Conservation (phyloP, 305 asterid species). For the Vinca major region DNA sequence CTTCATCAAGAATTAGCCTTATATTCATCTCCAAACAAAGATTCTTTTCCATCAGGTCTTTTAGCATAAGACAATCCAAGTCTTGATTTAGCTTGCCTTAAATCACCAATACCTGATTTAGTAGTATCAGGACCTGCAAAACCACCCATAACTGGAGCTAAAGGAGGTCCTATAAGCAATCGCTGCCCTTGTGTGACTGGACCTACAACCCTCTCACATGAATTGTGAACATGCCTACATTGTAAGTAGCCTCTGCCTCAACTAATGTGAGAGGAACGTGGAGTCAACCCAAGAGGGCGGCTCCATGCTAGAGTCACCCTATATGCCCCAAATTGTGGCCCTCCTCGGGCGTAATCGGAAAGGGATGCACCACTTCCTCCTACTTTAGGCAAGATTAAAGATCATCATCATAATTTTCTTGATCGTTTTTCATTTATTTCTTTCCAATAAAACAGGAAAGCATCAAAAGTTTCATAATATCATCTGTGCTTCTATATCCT, state of each 20-base stretch:
- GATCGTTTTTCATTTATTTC: neutral
- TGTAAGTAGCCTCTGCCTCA: too few species aligned
- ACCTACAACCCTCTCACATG: too few species aligned
- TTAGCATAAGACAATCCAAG: conserved; percentile 76
- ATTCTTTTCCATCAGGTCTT: conserved; percentile 69
- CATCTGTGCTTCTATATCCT: conserved; percentile 84
- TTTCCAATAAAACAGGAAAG: conserved; percentile 73
- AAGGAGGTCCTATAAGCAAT: conserved; percentile 73
- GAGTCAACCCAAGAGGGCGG: too few species aligned
- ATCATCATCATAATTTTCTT: neutral
- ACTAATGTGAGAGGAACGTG: too few species aligned
- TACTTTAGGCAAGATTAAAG: conserved; percentile 60
- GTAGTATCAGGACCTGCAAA: conserved; percentile 78
- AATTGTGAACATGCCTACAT: too few species aligned
- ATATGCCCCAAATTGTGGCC: conserved; percentile 71
- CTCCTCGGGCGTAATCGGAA: conserved; percentile 85
- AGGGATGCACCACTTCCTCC: conserved; percentile 95
- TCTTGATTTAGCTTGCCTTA: conserved; percentile 79
- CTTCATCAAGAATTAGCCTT: conserved; percentile 47
- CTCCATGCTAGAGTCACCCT: too few species aligned
- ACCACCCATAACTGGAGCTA: conserved; percentile 90
- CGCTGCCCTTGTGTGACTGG: conserved; percentile 30
- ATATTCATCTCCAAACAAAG: conserved; percentile 75
- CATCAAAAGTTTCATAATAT: conserved; percentile 73
- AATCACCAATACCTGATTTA: conserved; percentile 66